phyloP scores from a whole-genome alignment of 2,329 filamentous ascomycete species.

The Acrodontium crateriforme region DNA sequence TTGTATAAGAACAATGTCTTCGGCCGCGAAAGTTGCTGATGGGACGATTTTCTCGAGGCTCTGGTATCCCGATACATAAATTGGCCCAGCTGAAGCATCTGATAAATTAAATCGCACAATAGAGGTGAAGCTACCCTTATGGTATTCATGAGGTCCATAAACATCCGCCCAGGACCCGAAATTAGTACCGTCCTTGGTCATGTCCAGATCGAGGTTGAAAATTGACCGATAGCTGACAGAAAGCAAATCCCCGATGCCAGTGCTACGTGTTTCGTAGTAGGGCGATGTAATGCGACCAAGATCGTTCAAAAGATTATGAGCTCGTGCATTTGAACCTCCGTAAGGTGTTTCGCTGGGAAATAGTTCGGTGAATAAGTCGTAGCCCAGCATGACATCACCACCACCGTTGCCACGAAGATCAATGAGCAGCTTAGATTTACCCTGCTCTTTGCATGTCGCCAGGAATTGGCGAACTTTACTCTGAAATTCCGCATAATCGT shows the following conservation, averaged over 20 bases:
- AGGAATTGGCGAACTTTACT: conserved; percentile 33
- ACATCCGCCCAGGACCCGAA: conserved; percentile 23
- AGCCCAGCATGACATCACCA: conserved; percentile 32
- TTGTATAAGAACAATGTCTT: conserved; percentile 28
- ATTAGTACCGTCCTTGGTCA: no score
- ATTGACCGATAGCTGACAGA: not conserved
- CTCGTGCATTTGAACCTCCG: conserved; percentile 9
- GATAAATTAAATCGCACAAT: conserved; percentile 23
- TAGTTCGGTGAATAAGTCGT: conserved; percentile 38
- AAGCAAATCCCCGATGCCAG: no score
- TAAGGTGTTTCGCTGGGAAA: conserved; percentile 40
- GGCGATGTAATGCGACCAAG: no score
- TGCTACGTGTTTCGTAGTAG: no score
- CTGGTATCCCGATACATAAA: no score
- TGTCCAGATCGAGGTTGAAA: not conserved
- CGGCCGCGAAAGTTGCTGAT: conserved; percentile 23
- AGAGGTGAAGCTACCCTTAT: conserved; percentile 20
- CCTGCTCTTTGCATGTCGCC: conserved; percentile 28
- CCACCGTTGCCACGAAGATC: conserved; percentile 50
- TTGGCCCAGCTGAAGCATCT: conserved; percentile 15
- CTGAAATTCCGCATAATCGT: conserved; percentile 23
- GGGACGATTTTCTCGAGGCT: conserved; percentile 18
- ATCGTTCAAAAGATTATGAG: not conserved
- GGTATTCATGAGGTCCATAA: conserved; percentile 18
- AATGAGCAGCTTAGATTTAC: conserved; percentile 49